Conservation (phyloP, 2,329 filamentous ascomycete genomes). For the Xylaria sp. region DNA sequence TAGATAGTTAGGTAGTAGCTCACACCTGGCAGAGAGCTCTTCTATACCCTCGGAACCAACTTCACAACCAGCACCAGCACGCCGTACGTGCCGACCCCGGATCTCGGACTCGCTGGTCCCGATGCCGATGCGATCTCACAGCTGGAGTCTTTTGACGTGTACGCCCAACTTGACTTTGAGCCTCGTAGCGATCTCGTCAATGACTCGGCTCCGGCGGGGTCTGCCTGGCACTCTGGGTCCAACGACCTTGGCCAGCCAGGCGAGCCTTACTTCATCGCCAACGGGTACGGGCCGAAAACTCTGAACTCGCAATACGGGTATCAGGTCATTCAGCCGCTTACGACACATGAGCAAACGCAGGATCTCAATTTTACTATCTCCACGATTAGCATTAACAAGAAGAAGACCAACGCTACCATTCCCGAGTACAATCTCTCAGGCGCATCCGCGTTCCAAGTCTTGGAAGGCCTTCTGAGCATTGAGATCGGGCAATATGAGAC, state of each 20-base stretch:
- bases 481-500: not conserved
- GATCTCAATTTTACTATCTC: not conserved
- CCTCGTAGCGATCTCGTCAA: not conserved
- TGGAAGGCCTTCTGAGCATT: not conserved
- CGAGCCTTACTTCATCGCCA: not conserved
- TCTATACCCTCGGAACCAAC: not conserved
- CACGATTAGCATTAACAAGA: not conserved
- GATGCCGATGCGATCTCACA: not conserved
- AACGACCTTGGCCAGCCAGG: not conserved
- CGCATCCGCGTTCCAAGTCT: not conserved
- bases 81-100: not conserved
- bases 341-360: not conserved
- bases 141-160: not conserved
- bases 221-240: not conserved
- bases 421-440: not conserved
- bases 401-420: not conserved
- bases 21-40: not conserved
- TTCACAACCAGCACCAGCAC: not conserved
- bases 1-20: not conserved
- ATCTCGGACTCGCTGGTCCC: not conserved
- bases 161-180: not conserved
- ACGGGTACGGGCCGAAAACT: not conserved
- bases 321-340: not conserved
- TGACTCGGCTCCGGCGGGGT: not conserved
- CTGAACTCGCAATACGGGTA: not conserved